Evolutionary conservation across 495 filamentous ascomycete species (phyloP), one percentile per base, ranked within the genome.

Genomic region (Aspergillus taichungensis): DNA sequence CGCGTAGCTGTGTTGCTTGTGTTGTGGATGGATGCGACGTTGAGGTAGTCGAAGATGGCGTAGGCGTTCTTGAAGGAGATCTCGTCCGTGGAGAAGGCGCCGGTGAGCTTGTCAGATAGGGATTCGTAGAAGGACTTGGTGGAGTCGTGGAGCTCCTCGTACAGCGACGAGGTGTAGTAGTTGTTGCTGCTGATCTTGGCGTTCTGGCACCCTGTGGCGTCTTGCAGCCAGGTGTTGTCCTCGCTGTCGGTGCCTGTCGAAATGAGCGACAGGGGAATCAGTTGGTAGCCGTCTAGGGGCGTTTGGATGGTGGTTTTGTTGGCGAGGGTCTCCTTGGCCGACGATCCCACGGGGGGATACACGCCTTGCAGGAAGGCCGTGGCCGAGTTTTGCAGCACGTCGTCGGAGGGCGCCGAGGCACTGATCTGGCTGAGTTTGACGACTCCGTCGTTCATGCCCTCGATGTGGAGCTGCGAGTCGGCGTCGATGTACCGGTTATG

Each of bases 41-140:
- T 77, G 31, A 79, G 55, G 43, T 74, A 68, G 53, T 79, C 75
- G 56, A 64, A 79, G 53, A 79, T 83, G 43, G 70, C 63, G 62
- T 88, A 90, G 18, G 80, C 84, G 55, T 87, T 87, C 59, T 81
- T 79, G 70, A 77, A 88, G 50, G 35, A 80, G 42, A 77, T 74
- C 39, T 76, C 52, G 31, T 53, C 63, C 12, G 64, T 54, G 30
- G 54, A 56, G 56, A 85, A 84, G 4, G 79, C 75, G 30, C 57
- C 52, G 56, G 81, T 77, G 60, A 87, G 68, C 34, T 83, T 63
- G 7, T 82, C 78, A 9, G 76, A 58, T 29, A 91, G 52, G 27
- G 62, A 69, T 54, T 73, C 45, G 72, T 90, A 88, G 68, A 89
- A 83, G 45, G 60, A 66, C 52, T 64, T 53, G 49, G 83, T 88